These are phyloP conservation scores for Dovyalis caffra DNA, from an alignment of 345 rosid genomes.

Conservation along the genomic window DNA sequence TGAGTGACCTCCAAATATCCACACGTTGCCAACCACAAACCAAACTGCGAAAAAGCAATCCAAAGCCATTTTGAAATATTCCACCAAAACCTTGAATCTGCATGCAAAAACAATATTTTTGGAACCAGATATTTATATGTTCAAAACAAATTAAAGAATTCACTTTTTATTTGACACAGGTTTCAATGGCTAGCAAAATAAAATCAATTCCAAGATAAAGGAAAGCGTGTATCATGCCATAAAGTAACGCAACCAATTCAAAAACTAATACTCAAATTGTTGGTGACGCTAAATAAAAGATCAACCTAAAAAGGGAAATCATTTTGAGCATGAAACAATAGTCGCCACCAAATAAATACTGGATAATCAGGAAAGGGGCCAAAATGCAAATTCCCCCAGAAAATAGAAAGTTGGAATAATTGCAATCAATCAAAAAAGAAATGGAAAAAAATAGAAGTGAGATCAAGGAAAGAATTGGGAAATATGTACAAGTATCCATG, in stretches of 20 bases:
- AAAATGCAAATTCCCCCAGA: not conserved
- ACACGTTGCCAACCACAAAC: slow-evolving; percentile 99
- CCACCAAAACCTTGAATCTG: slow-evolving; percentile 82
- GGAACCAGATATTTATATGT: not conserved
- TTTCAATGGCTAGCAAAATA: not conserved
- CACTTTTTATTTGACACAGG: not conserved
- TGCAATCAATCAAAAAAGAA: too few relatives aligned
- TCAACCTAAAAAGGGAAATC: not conserved
- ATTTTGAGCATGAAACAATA: not conserved
- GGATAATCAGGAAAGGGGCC: not conserved
- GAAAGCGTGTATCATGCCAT: not conserved
- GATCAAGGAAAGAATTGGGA: not conserved
- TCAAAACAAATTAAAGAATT: not conserved
- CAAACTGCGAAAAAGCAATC: slow-evolving; percentile 99
- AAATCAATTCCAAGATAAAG: not conserved
- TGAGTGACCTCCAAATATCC: slow-evolving; percentile 97
- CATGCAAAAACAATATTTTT: not conserved
- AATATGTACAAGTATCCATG: too few relatives aligned
- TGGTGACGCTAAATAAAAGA: not conserved
- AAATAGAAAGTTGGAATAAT: too few relatives aligned
- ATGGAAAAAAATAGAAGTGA: too few relatives aligned
- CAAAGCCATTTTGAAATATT: slow-evolving; percentile 91
- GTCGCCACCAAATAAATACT: not conserved
- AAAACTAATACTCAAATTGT: not conserved
- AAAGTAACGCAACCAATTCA: not conserved